Conservation (phyloP, 2,329 filamentous ascomycete genomes). For the Chalaropsis thielavioides region DNA sequence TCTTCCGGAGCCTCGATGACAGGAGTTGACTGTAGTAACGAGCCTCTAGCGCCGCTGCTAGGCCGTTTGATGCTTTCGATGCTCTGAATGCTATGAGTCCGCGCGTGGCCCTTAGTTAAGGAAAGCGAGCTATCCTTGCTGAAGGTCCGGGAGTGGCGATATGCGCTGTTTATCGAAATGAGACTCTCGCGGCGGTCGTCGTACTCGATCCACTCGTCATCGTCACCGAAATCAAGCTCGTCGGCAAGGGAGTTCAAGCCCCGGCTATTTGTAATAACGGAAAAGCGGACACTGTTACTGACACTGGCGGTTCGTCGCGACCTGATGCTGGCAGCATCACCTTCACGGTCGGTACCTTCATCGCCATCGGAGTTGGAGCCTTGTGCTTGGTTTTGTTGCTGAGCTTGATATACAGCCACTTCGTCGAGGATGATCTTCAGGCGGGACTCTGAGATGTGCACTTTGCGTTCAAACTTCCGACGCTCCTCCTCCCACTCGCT, state of each 20-base stretch:
- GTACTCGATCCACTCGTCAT: constrained; percentile 57
- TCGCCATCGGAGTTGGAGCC: constrained; percentile 40
- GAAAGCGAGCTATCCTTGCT: constrained; percentile 43
- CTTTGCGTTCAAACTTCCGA: constrained; percentile 64
- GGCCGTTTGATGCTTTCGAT: constrained; percentile 25
- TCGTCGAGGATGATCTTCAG: constrained; percentile 76
- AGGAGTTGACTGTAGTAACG: constrained; percentile 37
- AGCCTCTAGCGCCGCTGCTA: constrained; percentile 40
- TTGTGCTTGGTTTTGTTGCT: constrained; percentile 29
- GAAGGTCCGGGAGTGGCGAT: constrained; percentile 37
- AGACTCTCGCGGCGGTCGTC: constrained; percentile 49
- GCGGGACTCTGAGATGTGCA: constrained; percentile 81
- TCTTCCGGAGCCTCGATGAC: constrained; percentile 43
- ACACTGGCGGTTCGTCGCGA: constrained; percentile 47
- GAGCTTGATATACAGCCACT: constrained; percentile 54
- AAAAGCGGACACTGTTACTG: constrained; percentile 59
- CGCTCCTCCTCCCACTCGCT: constrained; percentile 73
- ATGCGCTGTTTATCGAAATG: constrained; percentile 33
- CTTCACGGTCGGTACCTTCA: constrained; percentile 43
- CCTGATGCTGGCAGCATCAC: constrained; percentile 56
- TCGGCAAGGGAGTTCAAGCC: constrained; percentile 70
- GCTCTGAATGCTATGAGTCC: constrained; percentile 46
- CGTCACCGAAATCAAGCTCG: constrained; percentile 75
- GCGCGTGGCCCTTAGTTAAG: constrained; percentile 31
- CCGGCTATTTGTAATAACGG: constrained; percentile 43